Evolutionary conservation across 176 grass and related monocot genomes (phyloP).

Genomic region (Puya raimondii): DNA sequence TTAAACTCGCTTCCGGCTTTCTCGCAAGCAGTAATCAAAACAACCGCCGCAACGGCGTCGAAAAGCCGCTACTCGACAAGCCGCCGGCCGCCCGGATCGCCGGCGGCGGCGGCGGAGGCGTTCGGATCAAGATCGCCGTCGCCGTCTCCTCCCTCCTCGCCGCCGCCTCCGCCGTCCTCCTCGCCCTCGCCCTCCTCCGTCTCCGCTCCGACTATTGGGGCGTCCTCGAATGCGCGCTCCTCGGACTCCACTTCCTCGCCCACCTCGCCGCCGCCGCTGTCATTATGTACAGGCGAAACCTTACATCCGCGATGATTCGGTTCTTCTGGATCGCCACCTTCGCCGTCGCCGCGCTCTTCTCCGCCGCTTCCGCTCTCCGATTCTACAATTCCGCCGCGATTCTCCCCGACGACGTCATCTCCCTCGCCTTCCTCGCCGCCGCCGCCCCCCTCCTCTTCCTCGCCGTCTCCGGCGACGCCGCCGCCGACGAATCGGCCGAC

Average conservation of each 20-base stretch:
- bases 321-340: constrained; percentile 34
- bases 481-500: background rate
- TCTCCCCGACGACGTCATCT: constrained; percentile 13
- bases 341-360: constrained; percentile 10
- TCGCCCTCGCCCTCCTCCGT: background rate
- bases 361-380: constrained; percentile 12
- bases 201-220: constrained; percentile 7
- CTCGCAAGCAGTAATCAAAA: background rate
- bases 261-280: constrained; percentile 26
- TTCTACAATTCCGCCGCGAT: constrained; percentile 1
- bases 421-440: constrained; percentile 28
- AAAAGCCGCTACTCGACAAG: constrained; percentile 32
- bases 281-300: background rate
- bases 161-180: background rate
- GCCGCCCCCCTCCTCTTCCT: constrained; percentile 31
- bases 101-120: background rate
- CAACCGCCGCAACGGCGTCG: background rate
- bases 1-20: background rate
- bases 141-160: background rate
- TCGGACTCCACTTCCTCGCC: constrained; percentile 33
- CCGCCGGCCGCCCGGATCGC: background rate
- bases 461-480: constrained; percentile 17
- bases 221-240: constrained; percentile 12
- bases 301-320: constrained; percentile 24
- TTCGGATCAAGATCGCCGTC: constrained; percentile 9